Conservation (phyloP, 2,329 filamentous ascomycete species). For the Elsinoe batatas region DNA sequence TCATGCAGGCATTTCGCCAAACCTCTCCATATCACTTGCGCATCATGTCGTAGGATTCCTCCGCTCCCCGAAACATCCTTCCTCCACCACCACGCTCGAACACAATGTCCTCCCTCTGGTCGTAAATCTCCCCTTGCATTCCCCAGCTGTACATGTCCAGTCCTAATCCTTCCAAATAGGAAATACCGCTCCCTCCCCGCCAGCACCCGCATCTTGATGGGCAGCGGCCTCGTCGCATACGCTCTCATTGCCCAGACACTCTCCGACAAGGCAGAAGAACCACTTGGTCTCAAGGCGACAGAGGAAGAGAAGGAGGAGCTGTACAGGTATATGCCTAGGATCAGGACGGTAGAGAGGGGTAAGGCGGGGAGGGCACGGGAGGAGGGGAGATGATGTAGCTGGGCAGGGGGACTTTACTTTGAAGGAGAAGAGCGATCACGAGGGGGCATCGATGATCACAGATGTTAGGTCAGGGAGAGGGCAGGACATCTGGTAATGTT, state of each 20-base stretch:
- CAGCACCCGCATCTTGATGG: slow-evolving; percentile 61
- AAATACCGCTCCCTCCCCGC: slow-evolving; percentile 60
- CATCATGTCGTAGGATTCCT: no score
- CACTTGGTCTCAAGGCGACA: slow-evolving; percentile 60
- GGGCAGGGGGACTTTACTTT: background rate
- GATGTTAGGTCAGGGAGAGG: background rate
- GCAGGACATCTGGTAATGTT: background rate
- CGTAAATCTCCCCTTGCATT: slow-evolving; percentile 18
- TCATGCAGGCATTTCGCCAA: no score
- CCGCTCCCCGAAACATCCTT: no score
- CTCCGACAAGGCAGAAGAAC: slow-evolving; percentile 62
- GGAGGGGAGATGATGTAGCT: background rate
- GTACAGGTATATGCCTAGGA: slow-evolving; percentile 50
- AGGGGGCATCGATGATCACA: no score
- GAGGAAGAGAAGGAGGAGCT: slow-evolving; percentile 63
- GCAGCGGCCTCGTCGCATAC: slow-evolving; percentile 66
- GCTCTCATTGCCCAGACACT: slow-evolving; percentile 63
- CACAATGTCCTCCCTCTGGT: slow-evolving; percentile 11
- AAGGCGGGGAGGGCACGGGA: slow-evolving; percentile 13
- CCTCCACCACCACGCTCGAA: no score
- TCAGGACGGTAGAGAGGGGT: slow-evolving; percentile 50
- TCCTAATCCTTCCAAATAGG: slow-evolving; percentile 21
- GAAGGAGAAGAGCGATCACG: background rate
- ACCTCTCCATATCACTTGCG: no score
- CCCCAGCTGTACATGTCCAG: no score